Conservation (phyloP, 768 basidiomycete species). For the Tulasnella sp. region DNA sequence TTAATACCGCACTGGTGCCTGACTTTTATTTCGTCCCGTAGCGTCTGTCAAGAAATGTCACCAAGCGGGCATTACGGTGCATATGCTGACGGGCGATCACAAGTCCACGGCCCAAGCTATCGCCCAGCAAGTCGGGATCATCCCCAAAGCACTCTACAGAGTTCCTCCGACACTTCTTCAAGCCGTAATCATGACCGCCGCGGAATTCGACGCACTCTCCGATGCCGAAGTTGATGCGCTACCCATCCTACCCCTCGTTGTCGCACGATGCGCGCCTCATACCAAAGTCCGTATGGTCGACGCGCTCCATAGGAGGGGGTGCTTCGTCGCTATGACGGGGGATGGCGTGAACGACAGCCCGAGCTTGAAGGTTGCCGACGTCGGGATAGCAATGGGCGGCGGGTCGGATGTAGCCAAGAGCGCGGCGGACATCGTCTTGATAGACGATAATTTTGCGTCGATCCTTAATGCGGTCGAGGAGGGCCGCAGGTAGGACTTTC, state of each 20-base stretch:
- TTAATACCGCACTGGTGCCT: constrained; percentile 37
- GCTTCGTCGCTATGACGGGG: constrained; percentile 63
- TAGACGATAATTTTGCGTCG: constrained; percentile 62
- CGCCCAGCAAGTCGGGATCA: constrained; percentile 58
- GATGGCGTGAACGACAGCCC: constrained; percentile 65
- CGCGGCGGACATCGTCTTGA: constrained; percentile 61
- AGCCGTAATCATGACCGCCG: constrained; percentile 20
- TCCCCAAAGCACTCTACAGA: constrained; percentile 49
- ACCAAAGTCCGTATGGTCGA: constrained; percentile 67
- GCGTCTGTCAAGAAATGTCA: constrained; percentile 59
- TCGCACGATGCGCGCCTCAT: constrained; percentile 58
- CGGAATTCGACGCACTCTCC: constrained; percentile 42
- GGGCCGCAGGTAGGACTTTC: constrained; percentile 31
- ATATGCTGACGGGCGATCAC: constrained; percentile 62
- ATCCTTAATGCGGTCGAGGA: constrained; percentile 34
- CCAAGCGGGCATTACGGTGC: constrained; percentile 61
- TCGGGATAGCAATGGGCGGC: constrained; percentile 66
- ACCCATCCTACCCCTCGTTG: constrained; percentile 60
- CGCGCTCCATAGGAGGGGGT: constrained; percentile 55
- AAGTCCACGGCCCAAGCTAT: constrained; percentile 65
- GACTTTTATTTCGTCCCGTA: constrained; percentile 53
- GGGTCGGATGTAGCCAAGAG: constrained; percentile 65
- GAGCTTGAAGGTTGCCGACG: constrained; percentile 36
- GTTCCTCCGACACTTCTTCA: constrained; percentile 43
- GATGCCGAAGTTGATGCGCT: constrained; percentile 57